Base-by-base conservation (phyloP, 1,284 basidiomycete species). In the Apiotrichum gamsii region DNA sequence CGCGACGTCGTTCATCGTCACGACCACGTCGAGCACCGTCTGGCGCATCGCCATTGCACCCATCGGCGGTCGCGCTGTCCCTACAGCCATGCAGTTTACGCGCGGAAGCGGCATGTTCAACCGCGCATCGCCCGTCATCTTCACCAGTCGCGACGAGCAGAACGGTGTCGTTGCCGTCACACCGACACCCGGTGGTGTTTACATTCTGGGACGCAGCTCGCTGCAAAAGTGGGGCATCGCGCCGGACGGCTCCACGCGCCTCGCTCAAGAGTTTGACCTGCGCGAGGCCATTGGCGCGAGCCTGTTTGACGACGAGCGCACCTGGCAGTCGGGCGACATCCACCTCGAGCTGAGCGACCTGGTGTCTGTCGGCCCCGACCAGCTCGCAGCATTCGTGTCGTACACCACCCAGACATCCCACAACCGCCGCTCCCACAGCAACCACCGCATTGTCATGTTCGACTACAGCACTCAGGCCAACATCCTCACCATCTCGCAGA, bases 21-120 rank as follows among this genome's bases (percentile, higher is more conserved):
- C 69, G 8, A 74, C 74, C 3, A 65, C 63, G 3, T 55, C 52
- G n/a, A 62, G 69, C 0, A 52, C 64, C 5, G 58, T 72, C 13
- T 70, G 67, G 53, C 61, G 63, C 20, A 38, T 75, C 34, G 55
- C 51, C 23, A 52, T 74, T 37, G 51, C 61, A 1, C 53, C 62
- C 1, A 50, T 60, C 4, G 62, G 59, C 4, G 74, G 73, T 0
- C 52, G 68, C 9, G 48, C 62, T 0, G 56, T 64, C 3, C 58
- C 69, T 11, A 41, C 37, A 10, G 50, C 64, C 0, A 51, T 54
- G 5, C 56, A 61, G 1, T 61, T 74, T 37, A 70, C 69, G 8
- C 54, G 63, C 28, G 46, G 67, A 2, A 51, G 59, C 8, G 72
- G 72, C 0, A 60, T 69, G 49, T 72, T 72, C 43, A 60, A 59